phyloP scores from a whole-genome alignment of 129 eudicot species.

The Gnaphalium uliginosum region DNA sequence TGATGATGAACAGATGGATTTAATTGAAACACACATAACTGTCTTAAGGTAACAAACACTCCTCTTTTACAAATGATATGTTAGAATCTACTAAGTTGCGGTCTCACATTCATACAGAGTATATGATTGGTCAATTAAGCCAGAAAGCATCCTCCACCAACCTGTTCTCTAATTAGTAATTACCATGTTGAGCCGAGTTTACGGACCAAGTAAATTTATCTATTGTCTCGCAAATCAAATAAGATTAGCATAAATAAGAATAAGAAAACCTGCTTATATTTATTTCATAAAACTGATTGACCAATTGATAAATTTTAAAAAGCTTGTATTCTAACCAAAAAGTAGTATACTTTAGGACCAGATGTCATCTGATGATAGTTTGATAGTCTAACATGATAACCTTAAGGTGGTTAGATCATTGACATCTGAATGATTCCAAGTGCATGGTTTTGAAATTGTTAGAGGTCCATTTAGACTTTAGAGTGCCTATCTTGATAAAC shows the following conservation, averaged over 20 bases:
- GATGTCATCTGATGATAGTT: background rate
- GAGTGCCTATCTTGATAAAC: background rate
- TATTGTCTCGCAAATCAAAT: background rate
- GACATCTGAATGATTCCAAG: background rate
- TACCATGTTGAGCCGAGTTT: background rate
- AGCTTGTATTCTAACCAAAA: background rate
- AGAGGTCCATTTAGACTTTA: background rate
- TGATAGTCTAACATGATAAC: background rate
- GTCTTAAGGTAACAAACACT: constrained; percentile 42
- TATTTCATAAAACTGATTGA: background rate
- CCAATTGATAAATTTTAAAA: background rate
- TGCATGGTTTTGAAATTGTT: background rate
- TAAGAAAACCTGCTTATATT: background rate
- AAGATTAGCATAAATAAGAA: background rate
- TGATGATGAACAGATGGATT: constrained; percentile 52
- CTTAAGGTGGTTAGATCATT: background rate
- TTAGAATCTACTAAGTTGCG: background rate
- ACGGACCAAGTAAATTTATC: background rate
- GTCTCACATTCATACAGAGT: background rate
- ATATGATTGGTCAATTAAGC: background rate
- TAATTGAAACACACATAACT: constrained; percentile 46
- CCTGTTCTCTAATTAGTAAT: background rate
- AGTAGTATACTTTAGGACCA: background rate
- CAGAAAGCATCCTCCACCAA: background rate
- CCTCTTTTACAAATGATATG: background rate